Evolutionary conservation across 495 filamentous ascomycete genomes (phyloP), one percentile per base, ranked within the genome.

Genomic region (Aspergillus baeticus): DNA sequence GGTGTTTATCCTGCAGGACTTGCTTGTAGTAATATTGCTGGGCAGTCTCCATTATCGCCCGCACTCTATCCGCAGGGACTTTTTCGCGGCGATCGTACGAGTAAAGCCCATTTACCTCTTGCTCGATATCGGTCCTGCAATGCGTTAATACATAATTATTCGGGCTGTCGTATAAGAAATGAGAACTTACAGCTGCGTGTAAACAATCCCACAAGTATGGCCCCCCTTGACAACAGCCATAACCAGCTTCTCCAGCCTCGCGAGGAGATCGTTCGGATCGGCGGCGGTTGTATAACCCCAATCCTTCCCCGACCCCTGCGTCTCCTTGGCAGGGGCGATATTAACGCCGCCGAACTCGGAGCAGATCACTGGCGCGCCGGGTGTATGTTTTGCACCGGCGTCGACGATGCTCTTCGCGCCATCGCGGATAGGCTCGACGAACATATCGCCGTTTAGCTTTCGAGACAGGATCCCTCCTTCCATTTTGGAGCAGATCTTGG

Each of bases 301-400:
- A 34, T 75, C 72, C 15, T 70, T 51, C 22, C 66, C 69, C 0
- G 64, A 63, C 1, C 63, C 67, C 1, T 51, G 43, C 0, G 33
- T 52, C 26, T 68, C 68, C 48, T 72, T 69, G 0, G 69, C 60
- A 2, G 77, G 74, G 1, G 77, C 74, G 41, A 86, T 83, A 57
- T 84, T 84, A 10, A 86, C 79, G 6, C 83, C 83, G 1, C 81
- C 82, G 49, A 83, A 83, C 59, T 86, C 83, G 13, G 74, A 77
- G 58, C 80, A 83, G 35, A 86, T 72, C 3, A 86, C 75, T 1
- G 81, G 80, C 0, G 80, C 81, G 1, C 78, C 78, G 1, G 71
- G 67, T 8, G 61, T 61, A 53, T 83, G 79, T 17, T 66, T 63
- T 0, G 73, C 61, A 0, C 78, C 83, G 0, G 68, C 57, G 34